phyloP scores from a whole-genome alignment of 2,329 filamentous ascomycete species.

The Colletotrichum noveboracense region DNA sequence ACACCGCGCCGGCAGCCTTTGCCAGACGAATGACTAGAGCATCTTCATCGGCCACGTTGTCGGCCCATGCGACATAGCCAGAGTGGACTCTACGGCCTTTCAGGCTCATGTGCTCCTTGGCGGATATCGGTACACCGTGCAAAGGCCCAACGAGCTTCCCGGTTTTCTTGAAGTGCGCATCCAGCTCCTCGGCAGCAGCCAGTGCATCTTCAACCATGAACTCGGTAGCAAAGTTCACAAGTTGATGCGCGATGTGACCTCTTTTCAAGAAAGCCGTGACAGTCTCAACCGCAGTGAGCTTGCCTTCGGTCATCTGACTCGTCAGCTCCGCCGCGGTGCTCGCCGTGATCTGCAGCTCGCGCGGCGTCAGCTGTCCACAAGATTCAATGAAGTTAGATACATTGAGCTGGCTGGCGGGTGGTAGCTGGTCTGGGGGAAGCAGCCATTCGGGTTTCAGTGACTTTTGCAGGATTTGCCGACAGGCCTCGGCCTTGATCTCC shows the following conservation, averaged over 20 bases:
- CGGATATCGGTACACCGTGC: conserved; percentile 28
- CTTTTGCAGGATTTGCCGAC: not conserved
- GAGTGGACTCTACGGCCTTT: conserved; percentile 22
- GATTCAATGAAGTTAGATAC: conserved; percentile 1
- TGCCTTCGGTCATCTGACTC: conserved; percentile 25
- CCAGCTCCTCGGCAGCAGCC: conserved; percentile 42
- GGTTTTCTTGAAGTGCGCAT: conserved; percentile 37
- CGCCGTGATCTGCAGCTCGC: conserved; percentile 43
- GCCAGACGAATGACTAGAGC: conserved; percentile 31
- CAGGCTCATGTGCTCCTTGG: conserved; percentile 27
- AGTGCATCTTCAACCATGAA: conserved; percentile 45
- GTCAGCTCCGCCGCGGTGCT: conserved; percentile 35
- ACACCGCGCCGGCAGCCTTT: conserved; percentile 41
- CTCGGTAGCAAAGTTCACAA: conserved; percentile 31
- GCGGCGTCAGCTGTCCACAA: conserved; percentile 34
- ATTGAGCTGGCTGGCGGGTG: not conserved
- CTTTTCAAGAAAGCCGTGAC: conserved; percentile 53
- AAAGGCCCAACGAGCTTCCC: conserved; percentile 56
- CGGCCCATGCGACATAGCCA: conserved; percentile 40
- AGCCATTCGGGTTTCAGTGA: conserved; percentile 7
- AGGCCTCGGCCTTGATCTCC: not conserved
- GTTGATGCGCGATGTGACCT: conserved; percentile 52
- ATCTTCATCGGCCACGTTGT: conserved; percentile 37
- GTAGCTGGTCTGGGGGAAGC: not conserved
- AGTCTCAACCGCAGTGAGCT: conserved; percentile 37